These are phyloP conservation scores for Comarum palustre DNA, from an alignment of 306 rosid genomes.

Conservation along the genomic window DNA sequence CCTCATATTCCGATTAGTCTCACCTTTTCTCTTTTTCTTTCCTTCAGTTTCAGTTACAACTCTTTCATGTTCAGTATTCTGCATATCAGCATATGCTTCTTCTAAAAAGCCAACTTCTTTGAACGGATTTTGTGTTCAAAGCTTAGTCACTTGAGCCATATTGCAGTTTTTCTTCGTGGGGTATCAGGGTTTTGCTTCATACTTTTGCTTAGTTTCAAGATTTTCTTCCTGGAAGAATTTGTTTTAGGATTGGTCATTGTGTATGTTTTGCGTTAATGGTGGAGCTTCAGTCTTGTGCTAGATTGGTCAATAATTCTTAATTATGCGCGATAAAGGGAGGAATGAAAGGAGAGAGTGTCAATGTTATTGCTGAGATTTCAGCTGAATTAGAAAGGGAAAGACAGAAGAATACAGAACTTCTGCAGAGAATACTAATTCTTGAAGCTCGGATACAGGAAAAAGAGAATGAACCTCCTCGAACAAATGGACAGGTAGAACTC, in stretches of 20 bases:
- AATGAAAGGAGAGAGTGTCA: conserved; percentile 42
- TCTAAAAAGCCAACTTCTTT: neutral
- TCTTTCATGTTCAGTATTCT: neutral
- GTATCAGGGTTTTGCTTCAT: neutral
- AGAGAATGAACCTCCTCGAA: conserved; percentile 31
- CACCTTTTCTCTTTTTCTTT: conserved; percentile 15
- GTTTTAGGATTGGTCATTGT: conserved; percentile 14
- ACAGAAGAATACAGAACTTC: conserved; percentile 64
- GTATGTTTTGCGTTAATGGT: conserved; percentile 41
- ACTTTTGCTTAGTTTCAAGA: neutral
- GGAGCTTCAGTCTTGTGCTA: conserved; percentile 57
- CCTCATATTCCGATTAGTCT: conserved; percentile 16
- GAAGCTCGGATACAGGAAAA: conserved; percentile 67
- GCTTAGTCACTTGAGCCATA: neutral
- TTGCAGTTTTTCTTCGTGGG: conserved; percentile 13
- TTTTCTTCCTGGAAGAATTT: conserved; percentile 21
- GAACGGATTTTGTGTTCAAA: neutral
- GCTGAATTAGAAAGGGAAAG: conserved; percentile 67
- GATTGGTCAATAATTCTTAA: conserved; percentile 52
- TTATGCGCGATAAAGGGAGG: conserved; percentile 55
- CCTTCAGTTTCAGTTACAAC: neutral
- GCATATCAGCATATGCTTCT: neutral
- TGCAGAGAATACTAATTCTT: conserved; percentile 71
- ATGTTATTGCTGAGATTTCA: conserved; percentile 53
- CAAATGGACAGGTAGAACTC: conserved; percentile 41